phyloP scores from a whole-genome alignment of 31 red algal species.

The Endocladia muricata region DNA sequence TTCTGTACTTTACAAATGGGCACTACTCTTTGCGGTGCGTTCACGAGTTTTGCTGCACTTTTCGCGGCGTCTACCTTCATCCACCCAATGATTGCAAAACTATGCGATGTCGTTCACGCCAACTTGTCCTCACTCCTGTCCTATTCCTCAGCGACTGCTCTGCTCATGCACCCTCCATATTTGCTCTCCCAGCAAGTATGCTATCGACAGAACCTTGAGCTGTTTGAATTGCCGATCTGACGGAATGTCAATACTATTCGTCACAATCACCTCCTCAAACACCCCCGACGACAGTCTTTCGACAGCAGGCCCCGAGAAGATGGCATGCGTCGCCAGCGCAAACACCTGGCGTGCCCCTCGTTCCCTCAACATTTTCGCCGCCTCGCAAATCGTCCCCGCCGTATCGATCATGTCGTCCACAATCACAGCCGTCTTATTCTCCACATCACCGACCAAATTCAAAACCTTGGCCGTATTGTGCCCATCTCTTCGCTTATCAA shows the following conservation, averaged over 20 bases:
- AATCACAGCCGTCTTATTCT: conserved; percentile 84
- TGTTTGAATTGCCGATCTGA: conserved; percentile 87
- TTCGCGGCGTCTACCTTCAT: no score
- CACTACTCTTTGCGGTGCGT: no score
- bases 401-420: conserved; percentile 99
- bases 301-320: conserved; percentile 94
- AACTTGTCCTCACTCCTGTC: neutral
- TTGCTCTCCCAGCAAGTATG: conserved; percentile 87
- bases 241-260: conserved; percentile 82
- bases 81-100: no score
- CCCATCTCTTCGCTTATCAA: conserved; percentile 94
- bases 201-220: conserved; percentile 84
- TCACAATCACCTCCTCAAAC: conserved; percentile 99
- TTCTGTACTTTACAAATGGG: no score
- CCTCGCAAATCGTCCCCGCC: conserved; percentile 89
- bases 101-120: no score
- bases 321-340: conserved; percentile 91
- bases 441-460: conserved; percentile 97
- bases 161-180: conserved; percentile 97
- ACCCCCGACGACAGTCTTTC: conserved; percentile 94
- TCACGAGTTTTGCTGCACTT: no score
- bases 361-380: conserved; percentile 80
- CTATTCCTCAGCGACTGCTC: conserved; percentile 58
- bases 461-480: conserved; percentile 88
- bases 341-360: conserved; percentile 91